These are phyloP conservation scores for Penicillium sp. DNA, from an alignment of 2,329 filamentous ascomycete species.

Conservation along the genomic window DNA sequence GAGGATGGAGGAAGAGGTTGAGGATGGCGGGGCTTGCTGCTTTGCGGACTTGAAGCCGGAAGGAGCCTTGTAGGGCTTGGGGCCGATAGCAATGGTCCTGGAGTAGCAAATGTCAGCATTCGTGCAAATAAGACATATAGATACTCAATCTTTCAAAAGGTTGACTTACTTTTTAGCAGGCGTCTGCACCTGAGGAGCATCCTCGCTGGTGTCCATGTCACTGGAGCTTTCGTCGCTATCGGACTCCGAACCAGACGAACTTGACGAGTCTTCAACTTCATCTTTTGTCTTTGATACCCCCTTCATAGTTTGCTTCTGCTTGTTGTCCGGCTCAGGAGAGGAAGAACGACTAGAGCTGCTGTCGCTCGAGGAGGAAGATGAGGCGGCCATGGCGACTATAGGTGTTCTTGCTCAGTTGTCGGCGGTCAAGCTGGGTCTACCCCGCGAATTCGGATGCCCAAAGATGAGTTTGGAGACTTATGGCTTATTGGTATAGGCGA, in stretches of 20 bases:
- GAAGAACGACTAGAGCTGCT: constrained; percentile 30
- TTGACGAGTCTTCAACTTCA: constrained; percentile 17
- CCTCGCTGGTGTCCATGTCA: constrained; percentile 24
- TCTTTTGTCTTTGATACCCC: constrained; percentile 20
- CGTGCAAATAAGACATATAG: neutral
- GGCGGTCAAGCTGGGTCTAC: neutral
- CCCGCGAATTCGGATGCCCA: neutral
- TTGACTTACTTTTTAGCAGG: constrained; percentile 19
- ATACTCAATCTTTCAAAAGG: neutral
- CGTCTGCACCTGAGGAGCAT: constrained; percentile 7
- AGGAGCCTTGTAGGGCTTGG: constrained; percentile 44
- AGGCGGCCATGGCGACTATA: constrained; percentile 19
- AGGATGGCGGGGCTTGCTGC: constrained; percentile 33
- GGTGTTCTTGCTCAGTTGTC: neutral
- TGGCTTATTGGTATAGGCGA: too few relatives aligned
- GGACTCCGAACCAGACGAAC: constrained; percentile 14
- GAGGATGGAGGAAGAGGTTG: constrained; percentile 34
- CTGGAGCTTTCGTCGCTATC: constrained; percentile 15
- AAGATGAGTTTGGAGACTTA: neutral
- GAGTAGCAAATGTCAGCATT: constrained; percentile 1
- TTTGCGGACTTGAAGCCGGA: constrained; percentile 43
- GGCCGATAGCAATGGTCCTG: constrained; percentile 25
- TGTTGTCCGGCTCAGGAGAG: constrained; percentile 25
- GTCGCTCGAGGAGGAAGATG: constrained; percentile 24
- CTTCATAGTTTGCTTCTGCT: constrained; percentile 23